Conservation (phyloP, 2,329 filamentous ascomycete species). For the Fusarium sp. region DNA sequence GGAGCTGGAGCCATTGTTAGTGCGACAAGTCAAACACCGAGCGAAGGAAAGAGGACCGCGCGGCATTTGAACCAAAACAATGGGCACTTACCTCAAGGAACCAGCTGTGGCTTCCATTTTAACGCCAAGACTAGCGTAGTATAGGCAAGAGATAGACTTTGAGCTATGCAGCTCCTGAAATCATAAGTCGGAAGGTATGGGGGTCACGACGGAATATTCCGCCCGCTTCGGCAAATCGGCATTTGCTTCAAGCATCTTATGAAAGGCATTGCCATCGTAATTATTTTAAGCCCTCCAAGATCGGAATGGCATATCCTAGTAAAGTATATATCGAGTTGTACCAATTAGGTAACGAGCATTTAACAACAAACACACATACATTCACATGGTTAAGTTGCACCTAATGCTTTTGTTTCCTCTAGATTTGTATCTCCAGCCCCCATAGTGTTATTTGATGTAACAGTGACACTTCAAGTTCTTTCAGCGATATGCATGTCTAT, state of each 20-base stretch:
- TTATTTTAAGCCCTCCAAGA: too few species aligned
- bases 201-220: not conserved
- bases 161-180: not conserved
- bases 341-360: too few species aligned
- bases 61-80: conserved; percentile 20
- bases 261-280: not conserved
- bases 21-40: conserved; percentile 18
- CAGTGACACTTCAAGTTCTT: not conserved
- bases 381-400: too few species aligned
- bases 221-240: not conserved
- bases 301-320: too few species aligned
- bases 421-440: too few species aligned
- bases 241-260: not conserved
- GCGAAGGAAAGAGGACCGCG: conserved; percentile 16
- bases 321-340: too few species aligned
- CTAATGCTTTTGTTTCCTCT: too few species aligned
- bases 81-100: not conserved
- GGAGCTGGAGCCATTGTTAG: conserved; percentile 11
- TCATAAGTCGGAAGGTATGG: not conserved
- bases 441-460: not conserved
- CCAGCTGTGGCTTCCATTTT: not conserved
- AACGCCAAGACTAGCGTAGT: not conserved
- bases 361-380: too few species aligned
- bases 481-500: not conserved
- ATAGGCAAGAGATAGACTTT: conserved; percentile 5